Base-by-base conservation (phyloP, 768 basidiomycete genomes). In the Boletus pseudopeckii region DNA sequence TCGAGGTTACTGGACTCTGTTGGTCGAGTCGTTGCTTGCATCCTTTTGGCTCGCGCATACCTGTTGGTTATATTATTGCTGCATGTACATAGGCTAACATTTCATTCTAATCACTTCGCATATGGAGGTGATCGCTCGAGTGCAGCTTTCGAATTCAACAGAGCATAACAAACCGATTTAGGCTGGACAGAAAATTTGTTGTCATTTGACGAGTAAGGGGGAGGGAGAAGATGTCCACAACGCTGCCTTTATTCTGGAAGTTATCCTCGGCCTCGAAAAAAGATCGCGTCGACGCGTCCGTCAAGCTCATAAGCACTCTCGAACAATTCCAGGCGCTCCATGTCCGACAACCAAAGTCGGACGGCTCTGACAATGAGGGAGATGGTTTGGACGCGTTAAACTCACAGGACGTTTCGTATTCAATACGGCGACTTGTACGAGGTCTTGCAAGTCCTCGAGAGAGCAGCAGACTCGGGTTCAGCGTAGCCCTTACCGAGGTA, bases 401-500 rank as follows among this genome's bases (percentile, higher is more conserved):
- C 71, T 88, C 91, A 4, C 88, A 86, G 57, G 96, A 99, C 75
- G 91, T 97, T 1, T 82, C 90, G 7, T 99, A 99, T 68, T 90
- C 95, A 5, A 84, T 98, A 64, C 82, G 90, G 47, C 71, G 96
- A 15, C 80, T 99, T 34, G 75, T 96, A 17, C 80, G 93, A 39
- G 96, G 96, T 13, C 77, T 99, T 30, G 92, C 90, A 0, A 95
- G 92, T 69, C 89, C 93, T 1, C 78, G 94, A 62, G 95, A 99
- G 68, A 92, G 91, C 69, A 96, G 93, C 70, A 75, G 96, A 59
- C 75, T 98, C 36, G 96, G 96, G 17, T 99, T 98, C 67, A 92
- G 94, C 9, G 96, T 99, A 41, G 93, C 94, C 32, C 75, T 99
- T 60, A 93, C 96, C 0, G 95, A 97, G 79, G 95, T 96, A 64